Evolutionary conservation across 257 asterid genomes (phyloP).

Genomic region (Salvia miltiorrhiza): DNA sequence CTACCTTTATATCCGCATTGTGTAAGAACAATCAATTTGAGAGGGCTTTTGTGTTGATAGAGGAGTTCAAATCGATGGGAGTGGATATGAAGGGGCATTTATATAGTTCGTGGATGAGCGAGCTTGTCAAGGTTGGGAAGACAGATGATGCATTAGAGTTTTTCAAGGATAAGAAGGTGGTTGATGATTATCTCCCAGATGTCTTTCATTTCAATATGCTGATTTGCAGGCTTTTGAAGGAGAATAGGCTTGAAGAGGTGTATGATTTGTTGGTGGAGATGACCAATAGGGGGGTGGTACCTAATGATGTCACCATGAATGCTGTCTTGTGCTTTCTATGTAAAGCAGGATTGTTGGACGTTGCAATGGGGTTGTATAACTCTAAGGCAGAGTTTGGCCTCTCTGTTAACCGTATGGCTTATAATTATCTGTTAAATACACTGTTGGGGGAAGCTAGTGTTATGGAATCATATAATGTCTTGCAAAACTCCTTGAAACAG

Average conservation of each 20-base stretch:
- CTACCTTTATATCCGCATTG: constrained; percentile 55
- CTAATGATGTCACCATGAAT: constrained; percentile 69
- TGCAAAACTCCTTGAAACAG: constrained; percentile 49
- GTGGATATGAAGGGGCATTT: constrained; percentile 47
- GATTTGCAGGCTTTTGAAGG: constrained; percentile 60
- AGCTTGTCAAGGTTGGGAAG: constrained; percentile 59
- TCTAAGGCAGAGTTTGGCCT: constrained; percentile 65
- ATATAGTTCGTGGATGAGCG: constrained; percentile 59
- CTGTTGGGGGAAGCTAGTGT: constrained; percentile 53
- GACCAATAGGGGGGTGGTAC: constrained; percentile 51
- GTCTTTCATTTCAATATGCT: constrained; percentile 55
- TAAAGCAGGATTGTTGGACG: constrained; percentile 69
- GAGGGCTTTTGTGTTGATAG: constrained; percentile 52
- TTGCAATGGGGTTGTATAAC: constrained; percentile 65
- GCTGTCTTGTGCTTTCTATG: constrained; percentile 72
- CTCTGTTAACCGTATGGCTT: constrained; percentile 67
- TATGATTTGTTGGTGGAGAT: constrained; percentile 75
- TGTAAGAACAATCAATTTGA: constrained; percentile 53
- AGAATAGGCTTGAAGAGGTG: constrained; percentile 64
- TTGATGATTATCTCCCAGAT: constrained; percentile 64
- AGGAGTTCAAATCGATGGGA: constrained; percentile 45
- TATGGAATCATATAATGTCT: constrained; percentile 49
- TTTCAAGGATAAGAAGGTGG: constrained; percentile 50
- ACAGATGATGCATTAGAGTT: constrained; percentile 63
- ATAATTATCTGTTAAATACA: constrained; percentile 70